These are phyloP conservation scores for Apophysomyces elegans DNA, from an alignment of 371 early-diverging fungal genomes.

Conservation along the genomic window DNA sequence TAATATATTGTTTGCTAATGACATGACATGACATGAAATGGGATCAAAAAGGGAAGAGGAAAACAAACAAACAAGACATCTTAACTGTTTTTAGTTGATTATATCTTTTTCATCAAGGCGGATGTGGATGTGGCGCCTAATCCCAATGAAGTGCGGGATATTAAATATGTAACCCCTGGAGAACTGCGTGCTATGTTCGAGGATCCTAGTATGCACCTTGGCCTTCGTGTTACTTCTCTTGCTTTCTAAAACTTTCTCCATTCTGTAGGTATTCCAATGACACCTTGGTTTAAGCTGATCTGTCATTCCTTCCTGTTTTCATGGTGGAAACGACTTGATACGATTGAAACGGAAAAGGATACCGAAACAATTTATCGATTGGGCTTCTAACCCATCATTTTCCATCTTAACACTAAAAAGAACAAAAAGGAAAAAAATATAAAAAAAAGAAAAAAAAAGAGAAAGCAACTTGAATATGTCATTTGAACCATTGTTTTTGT, in stretches of 20 bases:
- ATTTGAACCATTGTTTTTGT: no score
- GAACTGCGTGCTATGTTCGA: conserved; percentile 79
- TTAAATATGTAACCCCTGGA: conserved; percentile 78
- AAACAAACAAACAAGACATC: not conserved
- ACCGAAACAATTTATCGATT: conserved; percentile 65
- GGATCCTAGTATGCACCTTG: conserved; percentile 48
- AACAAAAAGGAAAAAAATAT: not conserved
- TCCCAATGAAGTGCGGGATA: conserved; percentile 85
- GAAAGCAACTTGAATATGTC: no score
- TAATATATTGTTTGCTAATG: conserved; percentile 20
- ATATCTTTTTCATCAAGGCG: conserved; percentile 85
- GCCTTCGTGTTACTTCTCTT: conserved; percentile 7
- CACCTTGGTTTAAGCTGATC: conserved; percentile 91
- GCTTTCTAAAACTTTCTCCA: not conserved
- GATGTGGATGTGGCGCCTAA: conserved; percentile 69
- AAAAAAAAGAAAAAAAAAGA: not conserved
- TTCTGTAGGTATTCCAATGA: conserved; percentile 47
- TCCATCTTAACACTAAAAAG: not conserved
- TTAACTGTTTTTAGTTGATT: conserved; percentile 70
- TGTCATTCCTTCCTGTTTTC: conserved; percentile 77
- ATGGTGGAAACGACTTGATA: conserved; percentile 86
- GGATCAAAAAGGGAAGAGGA: not conserved
- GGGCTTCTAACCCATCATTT: conserved; percentile 4
- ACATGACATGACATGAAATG: not conserved
- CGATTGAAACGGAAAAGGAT: conserved; percentile 37